Evolutionary conservation across 805 yeast species (phyloP), one percentile per base, ranked within the genome.

Genomic region (Metschnikowia hibisci): DNA sequence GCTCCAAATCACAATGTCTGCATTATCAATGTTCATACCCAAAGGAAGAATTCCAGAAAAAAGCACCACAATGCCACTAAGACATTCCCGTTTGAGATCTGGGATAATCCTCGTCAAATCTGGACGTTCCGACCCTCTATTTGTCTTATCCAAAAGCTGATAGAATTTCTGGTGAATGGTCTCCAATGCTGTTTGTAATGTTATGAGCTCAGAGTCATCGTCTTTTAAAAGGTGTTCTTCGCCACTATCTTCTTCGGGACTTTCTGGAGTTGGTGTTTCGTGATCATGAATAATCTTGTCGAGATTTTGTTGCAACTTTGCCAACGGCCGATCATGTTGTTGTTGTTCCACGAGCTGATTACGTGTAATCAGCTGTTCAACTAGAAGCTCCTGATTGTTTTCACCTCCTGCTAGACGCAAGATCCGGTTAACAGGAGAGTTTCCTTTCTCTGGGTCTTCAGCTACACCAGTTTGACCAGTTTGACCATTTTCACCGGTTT

Each of bases 1-100:
- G 10, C 91, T 86, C 97, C 98, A 91, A 16, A 83, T 79, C 1
- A 90, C 96, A 34, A 93, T 86, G 58, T 88, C 96, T 4, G 95
- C 93, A 27, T 74, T 66, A 41, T 84, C 82, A 13, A 86, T 65
- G 42, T 80, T 76, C 10, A 82, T 73, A 1, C 93, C 93, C n/a
- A 87, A 59, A 1, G 97, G 97, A 16, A 93, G 74, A n/a, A 91
- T 73, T 0, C 98, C 97, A 4, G 96, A 84, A 52, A 93, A 84
- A 14, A 91, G 73, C 43, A 93, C 77, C 3, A 79, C 78, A 35
- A 82, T 76, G 6, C 82, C 90, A 18, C 73, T 63, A 46, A 91
- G 79, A 2, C 89, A 89, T 44, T 72, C 56, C 7, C 65, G 60
- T 58, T 90, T 91, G 77, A 91, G 73, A n/a, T 62, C 53, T 1